phyloP scores from a whole-genome alignment of 306 rosid genomes.

The Rosa persica region DNA sequence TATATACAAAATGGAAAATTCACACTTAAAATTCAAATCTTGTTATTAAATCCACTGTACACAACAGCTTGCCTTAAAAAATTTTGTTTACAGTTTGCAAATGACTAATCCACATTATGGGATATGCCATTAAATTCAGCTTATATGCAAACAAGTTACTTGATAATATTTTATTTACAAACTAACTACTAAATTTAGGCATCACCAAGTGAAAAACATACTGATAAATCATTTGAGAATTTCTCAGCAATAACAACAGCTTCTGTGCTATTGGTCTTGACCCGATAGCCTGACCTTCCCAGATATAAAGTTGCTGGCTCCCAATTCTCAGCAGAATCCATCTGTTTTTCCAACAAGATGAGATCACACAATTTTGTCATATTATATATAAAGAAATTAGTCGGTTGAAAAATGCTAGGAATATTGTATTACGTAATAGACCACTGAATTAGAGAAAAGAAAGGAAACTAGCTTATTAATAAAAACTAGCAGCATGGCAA shows the following conservation, averaged over 20 bases:
- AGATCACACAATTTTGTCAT: slow-evolving; percentile 20
- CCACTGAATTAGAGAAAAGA: neutral
- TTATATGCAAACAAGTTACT: neutral
- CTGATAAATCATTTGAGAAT: slow-evolving; percentile 85
- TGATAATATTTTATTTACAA: slow-evolving; percentile 3
- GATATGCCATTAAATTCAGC: neutral
- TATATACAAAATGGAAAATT: neutral
- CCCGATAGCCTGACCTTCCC: slow-evolving; percentile 73
- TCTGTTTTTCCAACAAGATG: slow-evolving; percentile 38
- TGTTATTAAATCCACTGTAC: neutral
- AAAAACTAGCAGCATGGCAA: neutral
- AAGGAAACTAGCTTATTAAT: neutral
- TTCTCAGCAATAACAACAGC: slow-evolving; percentile 53
- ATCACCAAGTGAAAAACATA: slow-evolving; percentile 37
- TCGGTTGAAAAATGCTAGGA: neutral
- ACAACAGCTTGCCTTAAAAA: no score
- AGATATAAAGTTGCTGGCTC: slow-evolving; percentile 68
- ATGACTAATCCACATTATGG: neutral
- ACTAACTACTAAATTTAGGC: neutral
- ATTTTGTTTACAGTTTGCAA: neutral
- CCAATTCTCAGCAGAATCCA: slow-evolving; percentile 86
- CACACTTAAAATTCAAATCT: neutral
- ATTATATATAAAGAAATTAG: neutral
- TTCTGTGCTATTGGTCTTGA: slow-evolving; percentile 57
- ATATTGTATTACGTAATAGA: neutral